Base-by-base conservation (phyloP, 306 rosid species). In the Rosa multiflora region DNA sequence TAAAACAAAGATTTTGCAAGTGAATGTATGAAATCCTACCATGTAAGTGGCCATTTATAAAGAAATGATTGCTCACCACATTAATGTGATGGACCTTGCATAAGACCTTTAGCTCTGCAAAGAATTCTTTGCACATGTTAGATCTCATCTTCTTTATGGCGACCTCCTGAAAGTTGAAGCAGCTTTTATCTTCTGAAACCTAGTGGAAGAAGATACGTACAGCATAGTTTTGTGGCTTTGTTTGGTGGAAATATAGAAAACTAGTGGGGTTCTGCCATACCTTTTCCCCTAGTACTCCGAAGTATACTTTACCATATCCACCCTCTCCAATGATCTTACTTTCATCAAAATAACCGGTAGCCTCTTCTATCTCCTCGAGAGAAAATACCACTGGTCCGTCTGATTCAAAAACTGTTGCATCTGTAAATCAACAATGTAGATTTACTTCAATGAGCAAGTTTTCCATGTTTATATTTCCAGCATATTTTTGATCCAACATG, bases 111-210 rank as follows among this genome's bases (percentile, higher is more conserved):
- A 94, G 87, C 85, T 94, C 97, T 74, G 94, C 97, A 78, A 84
- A 87, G 86, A 94, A 94, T 75, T 94, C 98, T 84, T 86, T 89
- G 72, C 97, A 87, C 78, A 87, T 89, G 78, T 73, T 90, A 6
- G 97, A 92, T 75, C 74, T 88, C 97, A 92, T 94, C 85, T 92
- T 88, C 91, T 90, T 94, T 78, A 90, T 80, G 42, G 97, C 97
- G 81, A 89, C 89, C 81, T 90, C 97, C 97, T 94, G 88, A 83
- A 84, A 72, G 72, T 78, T 74, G 84, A 81, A 86, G 39, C 23
- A 61, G 9, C 51, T 51, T 29, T 79, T 69, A 83, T 40, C 62
- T 37, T 82, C 72, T 37, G 76, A n/a, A 61, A 64, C 8, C 40
- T 18, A 4, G 64, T 39, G 49, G 10, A 17, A 51, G 44, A 18